phyloP scores from a whole-genome alignment of 495 filamentous ascomycete species.

The Lasiosphaeria miniovina region DNA sequence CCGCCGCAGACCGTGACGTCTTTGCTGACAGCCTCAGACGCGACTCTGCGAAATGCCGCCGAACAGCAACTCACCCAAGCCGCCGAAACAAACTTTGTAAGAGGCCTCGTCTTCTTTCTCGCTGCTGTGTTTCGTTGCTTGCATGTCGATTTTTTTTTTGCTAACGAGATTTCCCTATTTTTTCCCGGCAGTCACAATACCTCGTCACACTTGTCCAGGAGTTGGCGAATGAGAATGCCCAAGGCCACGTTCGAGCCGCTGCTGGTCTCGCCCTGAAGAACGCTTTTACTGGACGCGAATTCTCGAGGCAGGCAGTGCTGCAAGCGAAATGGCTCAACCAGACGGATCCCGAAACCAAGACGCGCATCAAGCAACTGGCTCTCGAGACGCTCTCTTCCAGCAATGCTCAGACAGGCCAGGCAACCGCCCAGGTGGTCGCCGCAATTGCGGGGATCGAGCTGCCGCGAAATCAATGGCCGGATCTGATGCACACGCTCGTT shows the following conservation, averaged over 20 bases:
- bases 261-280: slow-evolving; percentile 97
- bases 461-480: slow-evolving; percentile 90
- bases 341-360: slow-evolving; percentile 74
- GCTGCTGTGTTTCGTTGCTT: slow-evolving; percentile 18
- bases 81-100: slow-evolving; percentile 90
- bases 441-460: slow-evolving; percentile 94
- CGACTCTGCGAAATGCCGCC: slow-evolving; percentile 78
- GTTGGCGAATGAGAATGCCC: slow-evolving; percentile 83
- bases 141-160: slow-evolving; percentile 9
- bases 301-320: slow-evolving; percentile 75
- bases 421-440: slow-evolving; percentile 90
- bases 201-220: slow-evolving; percentile 85
- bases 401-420: slow-evolving; percentile 77
- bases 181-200: slow-evolving; percentile 69
- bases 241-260: slow-evolving; percentile 80
- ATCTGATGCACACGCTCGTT: slow-evolving; percentile 84
- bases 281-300: slow-evolving; percentile 89
- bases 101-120: slow-evolving; percentile 36
- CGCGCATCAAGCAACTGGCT: slow-evolving; percentile 79
- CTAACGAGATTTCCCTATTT: slow-evolving; percentile 5
- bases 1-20: slow-evolving; percentile 10
- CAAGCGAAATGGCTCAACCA: slow-evolving; percentile 87
- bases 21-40: slow-evolving; percentile 58
- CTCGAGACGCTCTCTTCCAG: slow-evolving; percentile 76
- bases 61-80: slow-evolving; percentile 93